These are phyloP conservation scores for Paraurostyla sp. DNA, from an alignment of 73 alveolate genomes.

Conservation along the genomic window DNA sequence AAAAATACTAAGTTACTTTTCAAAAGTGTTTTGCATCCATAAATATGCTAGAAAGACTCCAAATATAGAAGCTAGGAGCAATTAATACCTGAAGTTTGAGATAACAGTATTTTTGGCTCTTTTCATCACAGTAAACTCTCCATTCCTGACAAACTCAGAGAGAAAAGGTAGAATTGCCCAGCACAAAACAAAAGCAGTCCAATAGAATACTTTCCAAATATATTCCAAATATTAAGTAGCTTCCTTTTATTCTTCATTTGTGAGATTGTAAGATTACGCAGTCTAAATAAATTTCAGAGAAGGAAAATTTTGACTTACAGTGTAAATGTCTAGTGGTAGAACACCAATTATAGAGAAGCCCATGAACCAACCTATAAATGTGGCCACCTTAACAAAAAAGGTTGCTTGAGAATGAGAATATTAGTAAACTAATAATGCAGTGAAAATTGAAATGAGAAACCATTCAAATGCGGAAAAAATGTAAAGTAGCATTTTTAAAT, in stretches of 20 bases:
- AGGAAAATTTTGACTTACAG: slow-evolving; percentile 2
- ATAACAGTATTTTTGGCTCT: slow-evolving; percentile 37
- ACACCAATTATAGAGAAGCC: slow-evolving; percentile 73
- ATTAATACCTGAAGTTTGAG: slow-evolving; percentile 46
- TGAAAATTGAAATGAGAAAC: not conserved
- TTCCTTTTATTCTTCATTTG: not conserved
- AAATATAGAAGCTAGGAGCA: slow-evolving; percentile 26
- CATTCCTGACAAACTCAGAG: slow-evolving; percentile 61
- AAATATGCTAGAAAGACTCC: slow-evolving; percentile 43
- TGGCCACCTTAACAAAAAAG: slow-evolving; percentile 1
- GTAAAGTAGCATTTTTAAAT: slow-evolving; percentile 2
- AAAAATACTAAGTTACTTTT: not conserved
- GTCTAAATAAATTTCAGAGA: not conserved
- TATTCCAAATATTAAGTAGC: not conserved
- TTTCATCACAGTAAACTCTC: slow-evolving; percentile 62
- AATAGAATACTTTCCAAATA: slow-evolving; percentile 65
- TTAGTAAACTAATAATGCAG: not conserved
- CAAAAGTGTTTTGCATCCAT: slow-evolving; percentile 56
- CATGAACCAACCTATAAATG: slow-evolving; percentile 62
- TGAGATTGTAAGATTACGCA: not conserved
- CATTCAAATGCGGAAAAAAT: not conserved
- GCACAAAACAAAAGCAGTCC: slow-evolving; percentile 74
- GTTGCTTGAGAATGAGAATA: slow-evolving; percentile 28
- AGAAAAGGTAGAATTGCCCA: slow-evolving; percentile 69
- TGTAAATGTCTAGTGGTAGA: slow-evolving; percentile 61